Conservation (phyloP, 768 basidiomycete species). For the Russula emetica region DNA sequence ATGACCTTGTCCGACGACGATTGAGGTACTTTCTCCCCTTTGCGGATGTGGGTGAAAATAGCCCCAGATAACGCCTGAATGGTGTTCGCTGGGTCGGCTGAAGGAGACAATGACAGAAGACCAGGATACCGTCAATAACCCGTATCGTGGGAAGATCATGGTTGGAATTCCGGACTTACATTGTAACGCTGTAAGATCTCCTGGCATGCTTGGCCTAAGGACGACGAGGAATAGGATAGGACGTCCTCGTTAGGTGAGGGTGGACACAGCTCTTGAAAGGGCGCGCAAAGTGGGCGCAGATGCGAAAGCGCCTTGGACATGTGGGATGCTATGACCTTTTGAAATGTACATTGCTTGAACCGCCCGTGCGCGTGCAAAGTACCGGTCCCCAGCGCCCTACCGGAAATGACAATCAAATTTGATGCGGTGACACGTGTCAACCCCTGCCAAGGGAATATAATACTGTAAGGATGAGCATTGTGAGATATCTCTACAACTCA, state of each 20-base stretch:
- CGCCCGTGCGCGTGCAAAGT: background rate
- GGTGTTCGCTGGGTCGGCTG: background rate
- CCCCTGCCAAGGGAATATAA: no score
- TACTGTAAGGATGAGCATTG: no score
- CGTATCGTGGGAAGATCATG: background rate
- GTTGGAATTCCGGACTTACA: background rate
- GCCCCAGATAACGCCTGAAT: background rate
- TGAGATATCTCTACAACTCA: no score
- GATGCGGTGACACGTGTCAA: background rate
- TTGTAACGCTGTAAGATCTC: background rate
- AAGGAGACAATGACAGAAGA: background rate
- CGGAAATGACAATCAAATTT: background rate
- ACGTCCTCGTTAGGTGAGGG: background rate
- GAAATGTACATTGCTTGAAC: background rate
- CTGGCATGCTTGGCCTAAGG: background rate
- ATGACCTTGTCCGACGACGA: background rate
- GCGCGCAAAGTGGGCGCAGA: background rate
- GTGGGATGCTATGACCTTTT: background rate
- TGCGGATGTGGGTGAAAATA: background rate
- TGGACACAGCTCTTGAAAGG: background rate
- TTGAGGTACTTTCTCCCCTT: background rate
- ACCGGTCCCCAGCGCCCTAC: background rate
- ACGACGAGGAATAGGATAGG: background rate
- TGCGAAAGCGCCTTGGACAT: background rate
- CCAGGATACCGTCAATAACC: background rate